Base-by-base conservation (phyloP, 768 basidiomycete genomes). In the Amanita rimosa region DNA sequence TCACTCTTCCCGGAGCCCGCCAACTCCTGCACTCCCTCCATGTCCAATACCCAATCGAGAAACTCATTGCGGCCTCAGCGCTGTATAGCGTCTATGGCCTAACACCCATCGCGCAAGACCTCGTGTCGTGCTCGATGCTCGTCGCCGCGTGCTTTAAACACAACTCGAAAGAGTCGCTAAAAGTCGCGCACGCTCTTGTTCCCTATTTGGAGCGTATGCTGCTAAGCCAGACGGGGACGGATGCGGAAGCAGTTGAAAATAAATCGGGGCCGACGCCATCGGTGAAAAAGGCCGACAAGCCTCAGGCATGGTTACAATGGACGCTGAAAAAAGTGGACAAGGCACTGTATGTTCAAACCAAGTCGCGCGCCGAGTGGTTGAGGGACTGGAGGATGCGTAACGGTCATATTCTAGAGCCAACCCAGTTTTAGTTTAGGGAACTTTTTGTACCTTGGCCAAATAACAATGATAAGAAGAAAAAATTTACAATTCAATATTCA, bases 1-100 rank as follows among this genome's bases (percentile, higher is more conserved):
- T 85, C 11, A 72, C 75, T 2, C 63, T 75, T 8, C 53, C 64
- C 0, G 76, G 72, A 1, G 83, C 72, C 0, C 80, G 74, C 3
- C 71, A 68, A 36, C 72, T 85, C 39, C 58, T 84, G 1, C 75
- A 83, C 50, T 69, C 78, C 1, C 64, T 84, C 2, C 74, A 77
- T 56, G 51, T 61, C 42, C 56, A 67, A 14, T 59, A 72, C 51
- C 71, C 78, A 1, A 59, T 83, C 17, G 62, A 73, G 16, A 64
- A 75, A 51, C 58, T 69, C 35, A 67, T 81, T 45, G 60, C 75
- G 1, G 70, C 76, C 6, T 65, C 75, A 1, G 71, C 79, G 6
- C 69, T 85, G 2, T 80, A 73, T 54, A 64, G 68, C 46, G 58
- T 74, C 7, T 81, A 83, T 61, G 61, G 66, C 11, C 71, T 85